phyloP scores from a whole-genome alignment of 208 protist species.

The Leishmania aethiopica region DNA sequence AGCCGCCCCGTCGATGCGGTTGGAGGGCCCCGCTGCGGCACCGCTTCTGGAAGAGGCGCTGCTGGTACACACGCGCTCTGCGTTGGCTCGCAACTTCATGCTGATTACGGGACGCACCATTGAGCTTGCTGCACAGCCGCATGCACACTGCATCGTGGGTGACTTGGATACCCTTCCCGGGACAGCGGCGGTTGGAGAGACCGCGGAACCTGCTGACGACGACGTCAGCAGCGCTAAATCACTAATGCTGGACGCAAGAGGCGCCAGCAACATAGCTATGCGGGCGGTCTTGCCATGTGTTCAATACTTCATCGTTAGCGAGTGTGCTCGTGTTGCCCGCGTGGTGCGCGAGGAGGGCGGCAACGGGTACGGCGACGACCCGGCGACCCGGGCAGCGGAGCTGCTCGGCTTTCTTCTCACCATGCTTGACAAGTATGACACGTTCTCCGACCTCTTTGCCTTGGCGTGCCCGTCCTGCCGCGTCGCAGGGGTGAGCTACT shows the following conservation, averaged over 20 bases:
- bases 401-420: slow-evolving; percentile 26
- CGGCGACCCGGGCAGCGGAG: slow-evolving; percentile 12
- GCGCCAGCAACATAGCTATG: neutral
- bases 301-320: slow-evolving; percentile 36
- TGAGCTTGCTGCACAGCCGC: neutral
- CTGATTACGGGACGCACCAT: neutral
- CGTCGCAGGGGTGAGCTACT: slow-evolving; percentile 9
- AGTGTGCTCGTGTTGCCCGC: slow-evolving; percentile 38
- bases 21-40: neutral
- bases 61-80: slow-evolving; percentile 14
- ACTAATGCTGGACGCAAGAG: neutral
- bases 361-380: slow-evolving; percentile 16
- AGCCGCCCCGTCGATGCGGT: neutral
- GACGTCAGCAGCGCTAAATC: neutral
- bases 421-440: slow-evolving; percentile 10
- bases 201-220: neutral
- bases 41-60: slow-evolving; percentile 16
- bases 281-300: slow-evolving; percentile 32
- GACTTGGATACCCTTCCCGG: neutral
- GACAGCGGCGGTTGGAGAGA: neutral
- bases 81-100: neutral
- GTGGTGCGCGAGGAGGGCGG: slow-evolving; percentile 22
- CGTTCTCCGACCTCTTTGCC: slow-evolving; percentile 22
- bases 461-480: slow-evolving; percentile 47
- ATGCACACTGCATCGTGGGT: neutral